Conservation (phyloP, 768 basidiomycete genomes). For the Asterophora lycoperdoides region DNA sequence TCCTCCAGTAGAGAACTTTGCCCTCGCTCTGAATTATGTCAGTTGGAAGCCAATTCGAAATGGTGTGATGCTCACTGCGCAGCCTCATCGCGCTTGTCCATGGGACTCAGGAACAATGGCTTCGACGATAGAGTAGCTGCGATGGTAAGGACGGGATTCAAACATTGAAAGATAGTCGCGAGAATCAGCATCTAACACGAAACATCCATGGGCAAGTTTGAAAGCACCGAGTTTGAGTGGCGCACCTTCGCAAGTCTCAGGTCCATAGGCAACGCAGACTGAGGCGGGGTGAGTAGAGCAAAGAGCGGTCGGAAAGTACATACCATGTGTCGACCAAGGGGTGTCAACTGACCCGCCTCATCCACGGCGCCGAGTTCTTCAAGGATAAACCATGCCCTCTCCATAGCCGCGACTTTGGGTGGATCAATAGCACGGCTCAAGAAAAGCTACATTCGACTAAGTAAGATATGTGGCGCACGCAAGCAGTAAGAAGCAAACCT, state of each 20-base stretch:
- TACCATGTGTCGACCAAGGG: conserved; percentile 79
- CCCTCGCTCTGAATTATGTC: conserved; percentile 53
- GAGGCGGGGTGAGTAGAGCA: conserved; percentile 3
- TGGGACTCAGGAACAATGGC: conserved; percentile 76
- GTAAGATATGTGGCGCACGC: not conserved
- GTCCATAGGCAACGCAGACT: conserved; percentile 83
- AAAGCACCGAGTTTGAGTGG: not conserved
- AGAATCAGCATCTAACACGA: conserved; percentile 78
- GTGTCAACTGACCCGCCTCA: conserved; percentile 59
- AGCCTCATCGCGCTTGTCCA: conserved; percentile 82
- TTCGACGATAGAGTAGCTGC: conserved; percentile 84
- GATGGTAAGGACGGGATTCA: conserved; percentile 77
- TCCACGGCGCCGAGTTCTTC: conserved; percentile 77
- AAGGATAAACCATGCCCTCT: conserved; percentile 69
- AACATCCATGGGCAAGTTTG: not conserved
- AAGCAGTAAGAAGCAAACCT: conserved; percentile 36
- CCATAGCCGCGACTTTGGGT: conserved; percentile 69
- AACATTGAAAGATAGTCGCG: conserved; percentile 76
- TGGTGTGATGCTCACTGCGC: conserved; percentile 44
- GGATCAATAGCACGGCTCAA: conserved; percentile 78
- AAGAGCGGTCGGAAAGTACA: conserved; percentile 10
- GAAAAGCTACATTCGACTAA: conserved; percentile 42
- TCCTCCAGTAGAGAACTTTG: conserved; percentile 60
- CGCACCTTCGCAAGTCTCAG: conserved; percentile 78
- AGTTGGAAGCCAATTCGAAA: not conserved